phyloP scores from a whole-genome alignment of 768 basidiomycete species.

The Leccinum sublutescens region DNA sequence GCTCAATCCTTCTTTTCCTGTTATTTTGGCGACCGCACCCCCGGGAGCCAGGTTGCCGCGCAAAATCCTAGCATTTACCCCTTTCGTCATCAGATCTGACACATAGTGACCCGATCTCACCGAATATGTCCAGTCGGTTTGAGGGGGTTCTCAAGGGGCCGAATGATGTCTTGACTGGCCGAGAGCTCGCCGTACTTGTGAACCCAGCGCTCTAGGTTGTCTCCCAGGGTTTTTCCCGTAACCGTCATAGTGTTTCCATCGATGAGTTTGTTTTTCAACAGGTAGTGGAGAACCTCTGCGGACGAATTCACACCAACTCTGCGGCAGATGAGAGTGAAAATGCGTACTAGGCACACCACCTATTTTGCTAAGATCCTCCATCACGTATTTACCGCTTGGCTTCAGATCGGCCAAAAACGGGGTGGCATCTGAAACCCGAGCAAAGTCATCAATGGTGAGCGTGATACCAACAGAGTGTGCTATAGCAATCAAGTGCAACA shows the following conservation, averaged over 20 bases:
- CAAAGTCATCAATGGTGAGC: slow-evolving; percentile 90
- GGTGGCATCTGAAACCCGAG: slow-evolving; percentile 83
- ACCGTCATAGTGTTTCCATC: slow-evolving; percentile 91
- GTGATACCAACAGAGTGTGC: slow-evolving; percentile 93
- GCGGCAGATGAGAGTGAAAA: neutral
- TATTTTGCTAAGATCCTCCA: slow-evolving; percentile 95
- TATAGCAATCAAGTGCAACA: slow-evolving; percentile 94
- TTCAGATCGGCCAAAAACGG: slow-evolving; percentile 97
- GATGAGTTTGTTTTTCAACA: slow-evolving; percentile 84
- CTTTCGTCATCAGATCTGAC: slow-evolving; percentile 3
- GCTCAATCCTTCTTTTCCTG: slow-evolving; percentile 88
- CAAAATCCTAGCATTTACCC: slow-evolving; percentile 58
- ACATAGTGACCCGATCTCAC: slow-evolving; percentile 36
- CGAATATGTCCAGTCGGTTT: slow-evolving; percentile 89
- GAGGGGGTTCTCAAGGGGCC: slow-evolving; percentile 83
- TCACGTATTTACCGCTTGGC: slow-evolving; percentile 97
- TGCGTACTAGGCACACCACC: slow-evolving; percentile 92
- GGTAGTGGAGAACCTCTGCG: slow-evolving; percentile 78
- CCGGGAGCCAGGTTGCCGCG: slow-evolving; percentile 92
- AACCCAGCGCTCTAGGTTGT: slow-evolving; percentile 90
- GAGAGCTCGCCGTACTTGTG: slow-evolving; percentile 77
- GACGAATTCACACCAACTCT: neutral
- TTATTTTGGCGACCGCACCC: slow-evolving; percentile 96
- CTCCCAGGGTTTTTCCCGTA: slow-evolving; percentile 84
- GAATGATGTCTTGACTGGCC: slow-evolving; percentile 76